These are phyloP conservation scores for Biscutella auriculata DNA, from an alignment of 441 rosid genomes.

Conservation along the genomic window DNA sequence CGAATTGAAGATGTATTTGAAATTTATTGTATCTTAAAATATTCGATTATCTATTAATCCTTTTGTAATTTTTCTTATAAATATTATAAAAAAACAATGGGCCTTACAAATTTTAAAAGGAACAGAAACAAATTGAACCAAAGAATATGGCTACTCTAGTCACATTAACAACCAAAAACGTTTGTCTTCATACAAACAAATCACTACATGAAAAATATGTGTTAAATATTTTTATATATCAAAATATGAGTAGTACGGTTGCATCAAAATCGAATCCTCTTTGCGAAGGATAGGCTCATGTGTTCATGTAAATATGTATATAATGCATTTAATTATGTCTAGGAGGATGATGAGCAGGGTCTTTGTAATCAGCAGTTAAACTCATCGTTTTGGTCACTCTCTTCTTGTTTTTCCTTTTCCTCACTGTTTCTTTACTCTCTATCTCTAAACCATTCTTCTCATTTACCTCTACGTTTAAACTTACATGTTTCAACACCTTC, in stretches of 20 bases:
- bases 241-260: not conserved
- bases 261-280: conserved; percentile 20
- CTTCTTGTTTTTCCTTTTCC: conserved; percentile 6
- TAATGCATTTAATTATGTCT: conserved; percentile 17
- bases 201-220: conserved; percentile 4
- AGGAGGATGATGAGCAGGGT: conserved; percentile 26
- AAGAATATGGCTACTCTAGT: too few species aligned
- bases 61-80: too few species aligned
- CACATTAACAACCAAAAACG: not conserved
- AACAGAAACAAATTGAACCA: too few species aligned
- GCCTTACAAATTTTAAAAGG: too few species aligned
- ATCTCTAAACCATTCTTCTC: conserved; percentile 5
- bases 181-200: conserved; percentile 9
- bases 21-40: too few species aligned
- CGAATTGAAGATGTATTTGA: too few species aligned
- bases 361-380: conserved; percentile 21
- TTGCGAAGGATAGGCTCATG: not conserved
- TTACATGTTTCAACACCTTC: conserved; percentile 8
- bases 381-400: conserved; percentile 20
- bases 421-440: conserved; percentile 18
- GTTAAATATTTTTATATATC: not conserved
- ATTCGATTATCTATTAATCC: too few species aligned
- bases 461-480: not conserved
- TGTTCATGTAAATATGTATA: not conserved
- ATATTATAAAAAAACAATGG: too few species aligned